phyloP scores from a whole-genome alignment of 148 eudicot species.

The Arbutus unedo region DNA sequence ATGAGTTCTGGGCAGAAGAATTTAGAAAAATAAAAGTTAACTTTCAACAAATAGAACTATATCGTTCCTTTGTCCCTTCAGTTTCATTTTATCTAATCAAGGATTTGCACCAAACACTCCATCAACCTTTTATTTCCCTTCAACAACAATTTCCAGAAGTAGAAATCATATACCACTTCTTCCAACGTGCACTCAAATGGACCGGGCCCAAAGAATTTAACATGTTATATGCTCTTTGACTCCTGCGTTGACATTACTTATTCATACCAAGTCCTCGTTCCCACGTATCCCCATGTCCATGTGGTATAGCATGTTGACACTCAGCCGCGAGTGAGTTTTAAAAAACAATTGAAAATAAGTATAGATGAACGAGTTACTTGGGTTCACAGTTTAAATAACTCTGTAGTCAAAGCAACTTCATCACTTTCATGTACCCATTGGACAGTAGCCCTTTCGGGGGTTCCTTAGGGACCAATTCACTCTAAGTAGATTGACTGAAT shows the following conservation, averaged over 20 bases:
- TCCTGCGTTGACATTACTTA: neutral
- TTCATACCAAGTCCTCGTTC: neutral
- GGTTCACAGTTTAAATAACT: neutral
- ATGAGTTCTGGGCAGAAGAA: constrained; percentile 5
- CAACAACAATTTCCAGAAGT: neutral
- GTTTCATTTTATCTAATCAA: neutral
- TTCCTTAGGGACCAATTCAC: too few relatives aligned
- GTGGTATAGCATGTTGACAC: neutral
- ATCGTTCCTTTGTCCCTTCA: neutral
- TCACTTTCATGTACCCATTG: too few relatives aligned
- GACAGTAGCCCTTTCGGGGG: too few relatives aligned
- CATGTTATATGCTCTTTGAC: neutral
- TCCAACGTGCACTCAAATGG: neutral
- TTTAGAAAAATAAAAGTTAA: neutral
- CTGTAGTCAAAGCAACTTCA: too few relatives aligned
- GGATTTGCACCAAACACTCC: neutral
- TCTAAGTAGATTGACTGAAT: too few relatives aligned
- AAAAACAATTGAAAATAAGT: neutral
- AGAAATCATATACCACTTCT: neutral
- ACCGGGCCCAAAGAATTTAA: neutral
- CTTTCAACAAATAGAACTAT: neutral
- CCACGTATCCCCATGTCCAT: neutral
- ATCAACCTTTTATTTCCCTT: neutral
- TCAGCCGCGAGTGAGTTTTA: neutral
- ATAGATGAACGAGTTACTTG: neutral